A percentile compares a stretch with the other conserved stretches of the same genome.
Evolutionary conservation across 495 filamentous ascomycete species (phyloP).

Genomic region (Cercophora samala): DNA sequence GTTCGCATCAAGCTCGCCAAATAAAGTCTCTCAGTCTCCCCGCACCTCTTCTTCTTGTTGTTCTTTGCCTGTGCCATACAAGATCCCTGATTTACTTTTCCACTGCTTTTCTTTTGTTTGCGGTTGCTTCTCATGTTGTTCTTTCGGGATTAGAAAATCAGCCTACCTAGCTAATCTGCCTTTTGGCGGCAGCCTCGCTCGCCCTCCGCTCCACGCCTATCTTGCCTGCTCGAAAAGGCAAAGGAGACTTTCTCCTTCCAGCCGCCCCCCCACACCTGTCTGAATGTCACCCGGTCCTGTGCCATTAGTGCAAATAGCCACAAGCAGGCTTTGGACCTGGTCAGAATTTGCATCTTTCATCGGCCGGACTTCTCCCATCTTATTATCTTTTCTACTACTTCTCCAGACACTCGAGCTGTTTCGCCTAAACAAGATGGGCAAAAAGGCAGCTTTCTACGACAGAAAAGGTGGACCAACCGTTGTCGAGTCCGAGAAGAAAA

Average conservation of each 20-base stretch:
- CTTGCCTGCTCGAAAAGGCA: neutral
- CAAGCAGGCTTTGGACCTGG: neutral
- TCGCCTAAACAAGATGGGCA: neutral
- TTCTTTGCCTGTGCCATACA: neutral
- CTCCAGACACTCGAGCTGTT: neutral
- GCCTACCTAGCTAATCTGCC: neutral
- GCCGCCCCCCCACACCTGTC: neutral
- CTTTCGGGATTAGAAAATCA: neutral
- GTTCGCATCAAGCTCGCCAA: neutral
- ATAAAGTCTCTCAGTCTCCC: neutral
- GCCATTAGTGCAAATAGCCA: neutral
- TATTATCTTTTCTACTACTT: neutral
- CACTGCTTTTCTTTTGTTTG: neutral
- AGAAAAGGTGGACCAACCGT: conserved; percentile 13
- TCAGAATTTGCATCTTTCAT: neutral
- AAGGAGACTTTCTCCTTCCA: neutral
- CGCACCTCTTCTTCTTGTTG: neutral
- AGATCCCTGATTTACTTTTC: neutral
- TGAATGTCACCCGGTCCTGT: neutral
- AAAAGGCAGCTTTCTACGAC: neutral
- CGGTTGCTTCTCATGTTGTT: neutral
- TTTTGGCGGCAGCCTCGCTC: neutral
- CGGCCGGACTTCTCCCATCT: neutral
- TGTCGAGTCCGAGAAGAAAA: conserved; percentile 17
- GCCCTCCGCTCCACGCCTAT: neutral